Evolutionary conservation across 257 asterid species (phyloP).

Genomic region (Ophiorrhiza pumila): DNA sequence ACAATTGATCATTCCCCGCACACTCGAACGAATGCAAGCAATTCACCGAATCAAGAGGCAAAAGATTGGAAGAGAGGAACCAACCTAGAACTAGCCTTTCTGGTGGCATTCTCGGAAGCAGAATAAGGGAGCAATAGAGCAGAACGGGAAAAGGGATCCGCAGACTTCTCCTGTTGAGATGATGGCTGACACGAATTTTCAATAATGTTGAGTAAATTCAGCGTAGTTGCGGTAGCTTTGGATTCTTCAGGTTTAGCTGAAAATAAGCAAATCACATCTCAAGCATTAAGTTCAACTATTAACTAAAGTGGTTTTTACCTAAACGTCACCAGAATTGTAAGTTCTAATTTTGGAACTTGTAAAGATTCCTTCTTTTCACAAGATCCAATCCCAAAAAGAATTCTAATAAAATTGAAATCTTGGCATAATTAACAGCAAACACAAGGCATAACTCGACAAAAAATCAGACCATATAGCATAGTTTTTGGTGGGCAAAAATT

Average conservation of each 20-base stretch:
- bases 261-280: conserved; percentile 9
- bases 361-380: background rate
- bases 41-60: background rate
- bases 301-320: background rate
- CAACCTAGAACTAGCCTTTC: conserved; percentile 40
- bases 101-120: conserved; percentile 26
- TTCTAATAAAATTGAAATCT: background rate
- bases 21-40: background rate
- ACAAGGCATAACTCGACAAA: too few species aligned
- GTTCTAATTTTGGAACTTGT: background rate
- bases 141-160: conserved; percentile 6
- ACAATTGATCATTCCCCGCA: background rate
- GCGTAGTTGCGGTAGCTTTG: conserved; percentile 23
- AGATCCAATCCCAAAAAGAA: conserved; percentile 3
- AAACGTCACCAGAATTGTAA: background rate
- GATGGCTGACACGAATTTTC: conserved; percentile 28
- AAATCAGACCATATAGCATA: too few species aligned
- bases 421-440: background rate
- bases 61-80: background rate
- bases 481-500: too few species aligned
- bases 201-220: conserved; percentile 26
- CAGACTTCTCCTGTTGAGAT: conserved; percentile 14
- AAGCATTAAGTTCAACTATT: background rate
- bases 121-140: conserved; percentile 16
- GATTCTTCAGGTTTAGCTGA: conserved; percentile 42